Percentiles rank a stretch among this genome's conserved stretches.
These are phyloP conservation scores for Amphicarpaea edgeworthii DNA, from an alignment of 306 rosid genomes.

Conservation along the genomic window DNA sequence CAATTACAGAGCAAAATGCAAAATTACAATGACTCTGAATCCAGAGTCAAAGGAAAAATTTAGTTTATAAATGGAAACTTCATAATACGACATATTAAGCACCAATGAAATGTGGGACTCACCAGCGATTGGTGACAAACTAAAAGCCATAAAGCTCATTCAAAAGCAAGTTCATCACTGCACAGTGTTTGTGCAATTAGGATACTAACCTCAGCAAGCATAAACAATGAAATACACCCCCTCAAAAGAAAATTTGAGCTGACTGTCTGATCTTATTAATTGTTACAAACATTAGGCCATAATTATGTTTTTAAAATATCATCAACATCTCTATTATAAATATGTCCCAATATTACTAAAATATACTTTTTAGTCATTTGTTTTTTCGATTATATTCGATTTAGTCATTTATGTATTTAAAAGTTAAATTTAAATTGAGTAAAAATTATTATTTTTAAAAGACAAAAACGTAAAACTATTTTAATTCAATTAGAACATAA, in stretches of 20 bases:
- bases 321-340: too few relatives aligned
- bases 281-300: constrained; percentile 23
- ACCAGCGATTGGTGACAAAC: constrained; percentile 89
- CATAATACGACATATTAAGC: constrained; percentile 22
- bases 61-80: constrained; percentile 19
- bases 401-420: too few relatives aligned
- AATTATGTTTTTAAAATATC: too few relatives aligned
- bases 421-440: too few relatives aligned
- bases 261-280: constrained; percentile 27
- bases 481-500: too few relatives aligned
- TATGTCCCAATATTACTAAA: too few relatives aligned
- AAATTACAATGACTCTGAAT: neutral
- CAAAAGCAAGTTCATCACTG: constrained; percentile 97
- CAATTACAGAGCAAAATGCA: constrained; percentile 18
- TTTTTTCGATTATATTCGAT: too few relatives aligned
- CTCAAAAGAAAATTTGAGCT: constrained; percentile 25
- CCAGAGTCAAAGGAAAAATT: constrained; percentile 31
- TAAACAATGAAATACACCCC: constrained; percentile 14
- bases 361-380: too few relatives aligned
- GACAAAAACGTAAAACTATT: too few relatives aligned
- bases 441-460: too few relatives aligned
- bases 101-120: constrained; percentile 40
- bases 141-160: constrained; percentile 95
- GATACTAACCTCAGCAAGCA: constrained; percentile 38
- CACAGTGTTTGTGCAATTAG: constrained; percentile 42